phyloP scores from a whole-genome alignment of 208 protist genomes.

The Acanthamoeba lenticulata region DNA sequence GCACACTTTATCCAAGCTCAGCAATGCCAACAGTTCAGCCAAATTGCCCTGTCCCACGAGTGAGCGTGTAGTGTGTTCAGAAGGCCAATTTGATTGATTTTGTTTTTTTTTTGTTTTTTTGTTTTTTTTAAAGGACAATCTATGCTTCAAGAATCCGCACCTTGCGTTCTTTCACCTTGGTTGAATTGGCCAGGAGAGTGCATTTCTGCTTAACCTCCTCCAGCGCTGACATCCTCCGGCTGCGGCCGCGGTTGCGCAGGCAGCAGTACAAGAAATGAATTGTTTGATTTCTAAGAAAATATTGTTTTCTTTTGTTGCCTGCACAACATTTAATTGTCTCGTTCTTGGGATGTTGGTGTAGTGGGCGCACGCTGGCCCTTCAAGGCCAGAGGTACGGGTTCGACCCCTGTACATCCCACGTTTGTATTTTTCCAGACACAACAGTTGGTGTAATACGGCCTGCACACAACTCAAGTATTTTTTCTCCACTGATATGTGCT shows the following conservation, averaged over 20 bases:
- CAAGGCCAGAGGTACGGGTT: no score
- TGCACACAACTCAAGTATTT: no score
- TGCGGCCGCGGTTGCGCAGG: no score
- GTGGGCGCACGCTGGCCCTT: no score
- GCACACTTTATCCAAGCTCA: constrained; percentile 49
- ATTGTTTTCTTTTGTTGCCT: not conserved
- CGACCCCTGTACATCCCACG: no score
- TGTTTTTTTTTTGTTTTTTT: no score
- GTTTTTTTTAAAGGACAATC: not conserved
- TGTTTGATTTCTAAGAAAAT: not conserved
- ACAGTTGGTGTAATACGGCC: no score
- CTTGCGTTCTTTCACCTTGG: constrained; percentile 62
- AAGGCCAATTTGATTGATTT: no score
- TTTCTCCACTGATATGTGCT: no score
- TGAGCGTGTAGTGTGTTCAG: not conserved
- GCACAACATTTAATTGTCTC: no score
- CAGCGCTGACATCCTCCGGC: not conserved
- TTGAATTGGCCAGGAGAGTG: not conserved
- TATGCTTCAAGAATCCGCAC: not conserved
- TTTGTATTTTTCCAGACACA: no score
- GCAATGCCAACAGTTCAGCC: constrained; percentile 1
- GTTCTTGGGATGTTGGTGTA: no score
- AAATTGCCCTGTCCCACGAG: not conserved
- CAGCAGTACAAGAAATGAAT: not conserved
- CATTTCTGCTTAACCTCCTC: constrained; percentile 61